Conservation (phyloP, 257 asterid species). For the Plantago ovata region DNA sequence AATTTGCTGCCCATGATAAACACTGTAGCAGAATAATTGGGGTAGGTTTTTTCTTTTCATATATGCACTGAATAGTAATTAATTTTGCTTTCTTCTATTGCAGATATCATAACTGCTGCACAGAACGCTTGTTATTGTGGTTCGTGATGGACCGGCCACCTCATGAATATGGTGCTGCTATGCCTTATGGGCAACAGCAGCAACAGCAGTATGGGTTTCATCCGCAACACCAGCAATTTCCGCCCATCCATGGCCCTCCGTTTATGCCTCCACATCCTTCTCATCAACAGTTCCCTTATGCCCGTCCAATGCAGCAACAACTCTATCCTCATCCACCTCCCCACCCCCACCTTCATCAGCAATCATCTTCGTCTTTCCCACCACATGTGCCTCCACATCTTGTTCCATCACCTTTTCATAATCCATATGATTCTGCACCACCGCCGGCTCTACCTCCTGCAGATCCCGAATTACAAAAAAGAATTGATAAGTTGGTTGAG, state of each 20-base stretch:
- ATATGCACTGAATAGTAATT: not conserved
- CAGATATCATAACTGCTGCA: not conserved
- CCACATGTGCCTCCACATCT: slow-evolving; percentile 76
- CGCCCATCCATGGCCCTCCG: slow-evolving; percentile 82
- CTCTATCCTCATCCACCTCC: slow-evolving; percentile 72
- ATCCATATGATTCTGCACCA: slow-evolving; percentile 68
- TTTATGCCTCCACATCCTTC: slow-evolving; percentile 79
- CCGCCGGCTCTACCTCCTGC: slow-evolving; percentile 87
- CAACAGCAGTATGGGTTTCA: slow-evolving; percentile 81
- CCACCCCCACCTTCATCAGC: slow-evolving; percentile 70
- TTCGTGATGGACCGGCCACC: slow-evolving; percentile 76
- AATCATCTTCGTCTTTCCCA: slow-evolving; percentile 62
- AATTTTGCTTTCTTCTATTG: not conserved
- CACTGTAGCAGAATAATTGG: too few relatives aligned
- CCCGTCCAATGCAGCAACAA: slow-evolving; percentile 79
- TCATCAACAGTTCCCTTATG: slow-evolving; percentile 78
- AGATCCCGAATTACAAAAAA: slow-evolving; percentile 88
- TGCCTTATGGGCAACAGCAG: slow-evolving; percentile 80
- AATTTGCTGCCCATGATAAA: too few relatives aligned
- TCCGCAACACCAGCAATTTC: slow-evolving; percentile 84
- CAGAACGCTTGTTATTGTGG: slow-evolving; percentile 9
- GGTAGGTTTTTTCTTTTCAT: too few relatives aligned
- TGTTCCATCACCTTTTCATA: slow-evolving; percentile 65
- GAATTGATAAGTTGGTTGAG: slow-evolving; percentile 85
- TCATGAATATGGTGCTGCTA: slow-evolving; percentile 76